Conservation (phyloP, 2,329 filamentous ascomycete genomes). For the Ophiostoma perfectum region DNA sequence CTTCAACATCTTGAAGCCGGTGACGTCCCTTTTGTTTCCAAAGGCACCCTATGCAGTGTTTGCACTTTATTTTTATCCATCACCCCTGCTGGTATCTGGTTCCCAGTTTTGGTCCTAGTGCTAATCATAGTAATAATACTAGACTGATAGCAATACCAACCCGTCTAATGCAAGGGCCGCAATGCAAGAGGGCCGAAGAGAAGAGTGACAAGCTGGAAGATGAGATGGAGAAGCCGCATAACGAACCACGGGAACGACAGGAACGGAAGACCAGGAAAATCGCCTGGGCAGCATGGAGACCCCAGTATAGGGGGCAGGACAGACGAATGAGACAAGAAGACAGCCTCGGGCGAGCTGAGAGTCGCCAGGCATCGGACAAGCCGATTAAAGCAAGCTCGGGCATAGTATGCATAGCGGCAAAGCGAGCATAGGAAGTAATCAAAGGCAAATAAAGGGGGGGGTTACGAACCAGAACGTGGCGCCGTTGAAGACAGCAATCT, state of each 20-base stretch:
- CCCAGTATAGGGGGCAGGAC: constrained; percentile 8
- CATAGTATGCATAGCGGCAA: constrained; percentile 13
- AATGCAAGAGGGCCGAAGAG: constrained; percentile 13
- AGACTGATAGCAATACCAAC: constrained; percentile 12
- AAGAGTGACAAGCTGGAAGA: constrained; percentile 1
- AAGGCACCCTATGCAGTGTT: background rate
- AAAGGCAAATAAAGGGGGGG: background rate
- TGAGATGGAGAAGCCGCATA: background rate
- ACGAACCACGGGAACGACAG: constrained; percentile 2
- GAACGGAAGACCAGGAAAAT: background rate
- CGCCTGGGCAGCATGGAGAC: background rate
- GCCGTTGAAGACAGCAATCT: constrained; percentile 25
- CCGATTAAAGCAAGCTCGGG: background rate
- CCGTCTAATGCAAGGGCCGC: constrained; percentile 17
- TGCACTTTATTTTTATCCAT: constrained; percentile 5
- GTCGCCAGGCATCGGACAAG: background rate
- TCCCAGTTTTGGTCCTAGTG: constrained; percentile 16
- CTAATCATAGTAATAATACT: constrained; percentile 18
- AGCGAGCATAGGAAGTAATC: constrained; percentile 8
- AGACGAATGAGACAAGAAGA: background rate
- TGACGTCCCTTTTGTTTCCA: background rate
- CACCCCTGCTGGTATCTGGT: constrained; percentile 13
- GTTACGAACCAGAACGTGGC: constrained; percentile 22
- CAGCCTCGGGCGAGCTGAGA: background rate
- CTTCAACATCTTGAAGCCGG: background rate